These are phyloP conservation scores for Petrea volubilis DNA, from an alignment of 257 asterid species.

Conservation along the genomic window DNA sequence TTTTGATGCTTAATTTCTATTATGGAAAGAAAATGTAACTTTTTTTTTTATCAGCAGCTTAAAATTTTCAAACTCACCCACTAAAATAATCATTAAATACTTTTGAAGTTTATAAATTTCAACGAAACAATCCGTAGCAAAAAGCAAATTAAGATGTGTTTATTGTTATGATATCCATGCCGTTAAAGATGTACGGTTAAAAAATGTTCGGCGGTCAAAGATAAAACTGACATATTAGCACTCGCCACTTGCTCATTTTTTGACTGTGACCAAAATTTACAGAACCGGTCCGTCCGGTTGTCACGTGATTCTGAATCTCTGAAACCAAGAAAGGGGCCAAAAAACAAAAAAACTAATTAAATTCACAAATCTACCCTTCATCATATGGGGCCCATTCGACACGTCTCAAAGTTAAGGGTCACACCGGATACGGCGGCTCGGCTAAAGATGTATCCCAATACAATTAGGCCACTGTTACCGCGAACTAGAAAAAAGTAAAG, in stretches of 20 bases:
- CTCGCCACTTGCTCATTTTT: not conserved
- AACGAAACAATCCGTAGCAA: no score
- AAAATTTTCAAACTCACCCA: no score
- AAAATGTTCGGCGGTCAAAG: conserved; percentile 19
- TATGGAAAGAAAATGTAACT: no score
- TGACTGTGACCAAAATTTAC: conserved; percentile 53
- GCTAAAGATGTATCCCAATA: not conserved
- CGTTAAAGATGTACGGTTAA: conserved; percentile 13
- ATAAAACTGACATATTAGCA: not conserved
- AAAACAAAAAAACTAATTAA: not conserved
- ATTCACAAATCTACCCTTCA: not conserved
- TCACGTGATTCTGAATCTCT: conserved; percentile 52
- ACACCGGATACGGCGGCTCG: conserved; percentile 44
- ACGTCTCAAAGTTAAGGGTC: conserved; percentile 29
- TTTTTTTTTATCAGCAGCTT: no score
- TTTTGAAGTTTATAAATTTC: no score
- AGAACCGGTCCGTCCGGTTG: conserved; percentile 43
- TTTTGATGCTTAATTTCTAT: no score
- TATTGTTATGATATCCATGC: not conserved
- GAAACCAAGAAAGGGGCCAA: conserved; percentile 24
- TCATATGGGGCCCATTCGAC: conserved; percentile 5
- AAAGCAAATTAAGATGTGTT: not conserved
- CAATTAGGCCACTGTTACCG: not conserved
- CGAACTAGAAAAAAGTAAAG: not conserved
- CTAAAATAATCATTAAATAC: no score